Conservation (phyloP, 2,329 filamentous ascomycete genomes). For the Gremmenia infestans region DNA sequence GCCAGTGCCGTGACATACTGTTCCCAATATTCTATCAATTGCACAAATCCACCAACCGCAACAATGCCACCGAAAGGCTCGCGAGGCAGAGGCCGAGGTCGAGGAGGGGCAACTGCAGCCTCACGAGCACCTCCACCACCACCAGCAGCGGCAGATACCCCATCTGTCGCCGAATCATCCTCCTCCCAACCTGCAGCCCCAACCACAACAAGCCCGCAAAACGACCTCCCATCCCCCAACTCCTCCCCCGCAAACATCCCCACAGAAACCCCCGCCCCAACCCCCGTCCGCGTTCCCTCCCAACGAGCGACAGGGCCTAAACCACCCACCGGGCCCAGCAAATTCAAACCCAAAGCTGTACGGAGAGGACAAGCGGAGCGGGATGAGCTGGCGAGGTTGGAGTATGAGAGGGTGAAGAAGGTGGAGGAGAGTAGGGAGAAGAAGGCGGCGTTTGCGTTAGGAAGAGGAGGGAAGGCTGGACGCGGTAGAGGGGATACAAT, state of each 20-base stretch:
- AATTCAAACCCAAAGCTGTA: conserved; percentile 31
- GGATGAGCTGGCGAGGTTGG: conserved; percentile 21
- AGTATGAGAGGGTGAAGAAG: conserved; percentile 13
- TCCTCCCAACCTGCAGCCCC: not conserved
- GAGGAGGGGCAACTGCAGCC: conserved; percentile 18
- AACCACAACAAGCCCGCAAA: conserved; percentile 10
- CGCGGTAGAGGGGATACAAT: conserved; percentile 32
- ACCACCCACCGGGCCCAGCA: conserved; percentile 15
- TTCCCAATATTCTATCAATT: not conserved
- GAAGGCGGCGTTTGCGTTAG: conserved; percentile 1
- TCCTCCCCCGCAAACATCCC: conserved; percentile 26
- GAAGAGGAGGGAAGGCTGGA: conserved; percentile 16
- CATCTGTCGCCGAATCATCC: conserved; percentile 3
- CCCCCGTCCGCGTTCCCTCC: conserved; percentile 17
- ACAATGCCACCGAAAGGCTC: conserved; percentile 27
- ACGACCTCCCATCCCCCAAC: conserved; percentile 22
- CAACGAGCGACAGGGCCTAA: not conserved
- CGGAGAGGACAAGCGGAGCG: conserved; percentile 24
- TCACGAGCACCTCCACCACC: conserved; percentile 1
- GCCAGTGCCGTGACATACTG: conserved; percentile 11
- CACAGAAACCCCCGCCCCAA: conserved; percentile 29
- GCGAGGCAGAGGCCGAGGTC: conserved; percentile 16
- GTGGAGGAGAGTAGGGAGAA: conserved; percentile 12
- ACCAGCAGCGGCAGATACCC: conserved; percentile 3
- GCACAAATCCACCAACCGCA: not conserved